phyloP scores from a whole-genome alignment of 2,329 filamentous ascomycete genomes.

The Fonsecaea pedrosoi region DNA sequence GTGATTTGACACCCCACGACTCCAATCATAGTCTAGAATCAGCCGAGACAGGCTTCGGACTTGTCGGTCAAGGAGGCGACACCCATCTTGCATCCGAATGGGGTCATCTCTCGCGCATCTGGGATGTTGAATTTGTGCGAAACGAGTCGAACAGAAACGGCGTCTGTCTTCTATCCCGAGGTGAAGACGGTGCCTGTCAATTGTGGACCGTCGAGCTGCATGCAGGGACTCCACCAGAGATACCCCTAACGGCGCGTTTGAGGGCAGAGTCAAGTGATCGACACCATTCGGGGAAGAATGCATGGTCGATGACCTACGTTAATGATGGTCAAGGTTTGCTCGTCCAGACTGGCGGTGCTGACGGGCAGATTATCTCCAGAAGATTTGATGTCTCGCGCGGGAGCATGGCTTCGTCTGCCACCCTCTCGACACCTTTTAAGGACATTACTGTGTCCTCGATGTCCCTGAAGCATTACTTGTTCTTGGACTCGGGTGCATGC shows the following conservation, averaged over 20 bases:
- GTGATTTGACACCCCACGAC: conserved; percentile 45
- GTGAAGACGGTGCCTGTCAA: conserved; percentile 81
- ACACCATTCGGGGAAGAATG: conserved; percentile 83
- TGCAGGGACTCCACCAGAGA: conserved; percentile 27
- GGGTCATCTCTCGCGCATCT: conserved; percentile 89
- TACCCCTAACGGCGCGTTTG: conserved; percentile 38
- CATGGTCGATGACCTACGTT: conserved; percentile 73
- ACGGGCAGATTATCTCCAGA: conserved; percentile 66
- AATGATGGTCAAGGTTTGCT: conserved; percentile 46
- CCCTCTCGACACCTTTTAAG: conserved; percentile 24
- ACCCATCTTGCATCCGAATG: conserved; percentile 68
- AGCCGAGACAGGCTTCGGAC: conserved; percentile 70
- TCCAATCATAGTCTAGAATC: conserved; percentile 28
- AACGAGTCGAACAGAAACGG: conserved; percentile 34
- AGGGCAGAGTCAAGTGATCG: conserved; percentile 61
- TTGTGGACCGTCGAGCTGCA: conserved; percentile 68
- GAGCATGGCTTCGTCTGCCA: neutral
- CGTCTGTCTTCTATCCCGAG: conserved; percentile 74
- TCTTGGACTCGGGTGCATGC: conserved; percentile 22
- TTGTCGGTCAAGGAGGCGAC: conserved; percentile 44
- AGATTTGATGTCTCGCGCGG: conserved; percentile 32
- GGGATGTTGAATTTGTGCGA: conserved; percentile 75
- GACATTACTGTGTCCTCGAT: conserved; percentile 19
- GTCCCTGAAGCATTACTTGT: conserved; percentile 34
- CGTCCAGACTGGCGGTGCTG: conserved; percentile 81